Base-by-base conservation (phyloP, 345 rosid genomes). In the Crucihimalaya himalaica region DNA sequence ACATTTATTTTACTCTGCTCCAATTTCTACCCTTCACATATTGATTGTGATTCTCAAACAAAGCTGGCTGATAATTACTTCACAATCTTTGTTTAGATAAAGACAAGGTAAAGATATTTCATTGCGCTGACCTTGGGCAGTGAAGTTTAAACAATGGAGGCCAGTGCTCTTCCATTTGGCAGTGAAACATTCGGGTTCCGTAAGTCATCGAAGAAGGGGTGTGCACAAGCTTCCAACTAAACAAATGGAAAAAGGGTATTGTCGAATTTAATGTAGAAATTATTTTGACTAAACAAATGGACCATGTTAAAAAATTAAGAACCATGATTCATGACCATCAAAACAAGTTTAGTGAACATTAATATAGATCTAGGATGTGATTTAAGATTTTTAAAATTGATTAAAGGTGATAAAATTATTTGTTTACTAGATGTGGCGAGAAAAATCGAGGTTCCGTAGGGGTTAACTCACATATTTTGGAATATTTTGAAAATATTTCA, bases 181-280 rank as follows among this genome's bases (percentile, higher is more conserved):
- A 96, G 85, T 76, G 88, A 75, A 27, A 87, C 74, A 78, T 79
- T 83, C 12, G 98, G 97, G 19, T 89, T 82, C 79, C 99, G 79
- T 80, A 96, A 66, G 73, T 86, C 92, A 80, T 96, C 87, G 25
- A 96, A 96, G 89, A 96, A 96, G 6, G 97, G 89, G 66, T 96
- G 99, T 13, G 97, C 93, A 78, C 99, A 96, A 52, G 97, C 99
- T 81, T 93, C 98, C 89, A 92, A 71, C 99, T 96, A 83, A 63
- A 73, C 39, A 63, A 8, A 77, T 21, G 31, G 5, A 21, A 12
- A 31, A 21, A n/a, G 0, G 16, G 46, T 57, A 57, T 37, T 1
- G 46, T 45, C n/a, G 57, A 31, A 43, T 20, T 52, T 54, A n/a
- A 58, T 14, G 46, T 32, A 34, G 28, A 28, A 32, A 15, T n/a